Percentiles rank a stretch among this genome's conserved stretches.
These are phyloP conservation scores for Cardiospermum halicacabum DNA, from an alignment of 345 rosid species.

Conservation along the genomic window DNA sequence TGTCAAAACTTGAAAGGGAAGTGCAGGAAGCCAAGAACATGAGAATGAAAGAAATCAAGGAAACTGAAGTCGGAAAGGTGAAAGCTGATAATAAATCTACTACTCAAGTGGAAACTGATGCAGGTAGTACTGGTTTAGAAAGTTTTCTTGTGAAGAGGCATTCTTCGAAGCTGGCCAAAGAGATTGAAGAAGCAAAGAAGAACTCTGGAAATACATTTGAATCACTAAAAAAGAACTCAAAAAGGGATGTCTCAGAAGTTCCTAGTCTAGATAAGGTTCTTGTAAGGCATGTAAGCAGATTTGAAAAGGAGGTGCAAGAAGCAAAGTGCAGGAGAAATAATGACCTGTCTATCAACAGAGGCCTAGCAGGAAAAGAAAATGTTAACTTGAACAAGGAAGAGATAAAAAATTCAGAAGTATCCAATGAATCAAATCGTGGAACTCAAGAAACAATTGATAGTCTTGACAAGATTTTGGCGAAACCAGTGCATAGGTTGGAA, in stretches of 20 bases:
- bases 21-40: slow-evolving; percentile 67
- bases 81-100: slow-evolving; percentile 1
- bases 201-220: slow-evolving; percentile 27
- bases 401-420: background rate
- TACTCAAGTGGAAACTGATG: slow-evolving; percentile 22
- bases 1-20: slow-evolving; percentile 42
- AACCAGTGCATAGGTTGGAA: slow-evolving; percentile 51
- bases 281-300: slow-evolving; percentile 63
- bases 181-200: slow-evolving; percentile 37
- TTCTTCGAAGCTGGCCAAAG: slow-evolving; percentile 50
- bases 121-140: slow-evolving; percentile 56
- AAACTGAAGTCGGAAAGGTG: slow-evolving; percentile 13
- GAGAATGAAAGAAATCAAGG: slow-evolving; percentile 31
- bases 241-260: slow-evolving; percentile 27
- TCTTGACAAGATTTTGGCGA: slow-evolving; percentile 53
- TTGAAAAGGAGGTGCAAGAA: slow-evolving; percentile 82
- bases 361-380: slow-evolving; percentile 52
- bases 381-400: slow-evolving; percentile 30
- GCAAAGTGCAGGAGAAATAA: slow-evolving; percentile 51
- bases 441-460: slow-evolving; percentile 31
- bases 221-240: slow-evolving; percentile 23
- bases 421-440: background rate
- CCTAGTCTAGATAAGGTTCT: slow-evolving; percentile 75
- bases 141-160: slow-evolving; percentile 69
- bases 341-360: slow-evolving; percentile 4